phyloP scores from a whole-genome alignment of 1,284 basidiomycete genomes.

The Ceraceosorus bombacis region DNA sequence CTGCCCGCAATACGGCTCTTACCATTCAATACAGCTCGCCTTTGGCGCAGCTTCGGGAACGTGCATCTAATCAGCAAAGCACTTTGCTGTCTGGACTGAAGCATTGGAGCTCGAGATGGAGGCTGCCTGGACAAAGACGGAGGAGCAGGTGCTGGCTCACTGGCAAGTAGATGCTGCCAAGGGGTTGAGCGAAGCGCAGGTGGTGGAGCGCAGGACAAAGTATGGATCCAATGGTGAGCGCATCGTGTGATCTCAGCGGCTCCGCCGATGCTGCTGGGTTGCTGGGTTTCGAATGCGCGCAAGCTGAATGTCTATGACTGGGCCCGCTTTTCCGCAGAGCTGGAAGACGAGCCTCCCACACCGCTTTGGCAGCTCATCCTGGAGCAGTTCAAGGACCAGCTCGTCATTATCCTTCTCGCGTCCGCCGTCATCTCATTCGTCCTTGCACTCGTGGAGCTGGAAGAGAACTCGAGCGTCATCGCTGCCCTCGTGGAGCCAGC shows the following conservation, averaged over 20 bases:
- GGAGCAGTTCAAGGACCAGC: constrained; percentile 71
- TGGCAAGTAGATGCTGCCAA: constrained; percentile 28
- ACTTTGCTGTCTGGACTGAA: too few species aligned
- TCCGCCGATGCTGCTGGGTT: too few species aligned
- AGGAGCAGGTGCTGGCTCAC: constrained; percentile 29
- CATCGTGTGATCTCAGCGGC: too few species aligned
- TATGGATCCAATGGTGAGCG: constrained; percentile 28
- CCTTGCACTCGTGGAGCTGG: constrained; percentile 35
- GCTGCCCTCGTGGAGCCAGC: constrained; percentile 45
- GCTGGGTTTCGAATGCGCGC: too few species aligned
- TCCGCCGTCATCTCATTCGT: constrained; percentile 46
- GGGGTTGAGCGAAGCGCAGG: constrained; percentile 38
- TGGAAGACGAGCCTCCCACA: constrained; percentile 61
- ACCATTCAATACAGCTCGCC: too few species aligned
- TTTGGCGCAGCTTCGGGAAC: too few species aligned
- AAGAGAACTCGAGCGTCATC: constrained; percentile 36
- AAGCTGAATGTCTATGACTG: too few species aligned
- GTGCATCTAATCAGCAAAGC: too few species aligned
- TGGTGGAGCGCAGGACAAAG: constrained; percentile 19
- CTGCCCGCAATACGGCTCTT: too few species aligned
- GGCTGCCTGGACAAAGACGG: constrained; percentile 39
- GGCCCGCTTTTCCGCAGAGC: too few species aligned
- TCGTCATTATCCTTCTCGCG: constrained; percentile 45
- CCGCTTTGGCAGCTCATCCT: constrained; percentile 88
- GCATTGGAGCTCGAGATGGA: constrained; percentile 23